Conservation (phyloP, 768 basidiomycete genomes). For the Lactarius indigo region DNA sequence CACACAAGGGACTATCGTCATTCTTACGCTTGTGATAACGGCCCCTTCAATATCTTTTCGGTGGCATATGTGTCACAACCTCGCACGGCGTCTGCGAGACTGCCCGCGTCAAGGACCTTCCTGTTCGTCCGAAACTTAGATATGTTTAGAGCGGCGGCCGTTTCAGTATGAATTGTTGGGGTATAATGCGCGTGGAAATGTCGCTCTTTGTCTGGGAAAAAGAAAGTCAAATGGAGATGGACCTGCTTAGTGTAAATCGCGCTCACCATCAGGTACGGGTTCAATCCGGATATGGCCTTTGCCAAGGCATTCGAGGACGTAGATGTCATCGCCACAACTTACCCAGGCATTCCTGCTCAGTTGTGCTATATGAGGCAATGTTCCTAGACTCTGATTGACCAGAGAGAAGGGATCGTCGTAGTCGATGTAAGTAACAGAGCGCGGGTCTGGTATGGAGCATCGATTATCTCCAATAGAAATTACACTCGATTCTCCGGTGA, state of each 20-base stretch:
- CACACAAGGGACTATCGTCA: conserved; percentile 1
- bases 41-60: conserved; percentile 52
- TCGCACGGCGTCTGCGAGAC: conserved; percentile 56
- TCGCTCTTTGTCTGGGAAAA: conserved; percentile 25
- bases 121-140: conserved; percentile 22
- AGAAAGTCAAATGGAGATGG: not conserved
- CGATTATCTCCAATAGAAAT: conserved; percentile 23
- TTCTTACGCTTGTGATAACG: conserved; percentile 47
- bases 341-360: conserved; percentile 75
- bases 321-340: conserved; percentile 64
- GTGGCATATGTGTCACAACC: conserved; percentile 67
- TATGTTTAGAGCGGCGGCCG: conserved; percentile 18
- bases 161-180: conserved; percentile 37
- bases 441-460: conserved; percentile 48
- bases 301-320: conserved; percentile 72
- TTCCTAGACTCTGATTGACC: conserved; percentile 46
- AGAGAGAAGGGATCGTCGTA: conserved; percentile 71
- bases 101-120: conserved; percentile 49
- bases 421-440: conserved; percentile 68
- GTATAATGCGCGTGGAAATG: conserved; percentile 53
- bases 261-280: conserved; percentile 28
- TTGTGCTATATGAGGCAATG: conserved; percentile 45
- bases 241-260: not conserved
- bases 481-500: conserved; percentile 11
- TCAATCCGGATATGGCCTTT: conserved; percentile 67